Evolutionary conservation across 208 protist genomes (phyloP).

Genomic region (Acanthamoeba healyi): DNA sequence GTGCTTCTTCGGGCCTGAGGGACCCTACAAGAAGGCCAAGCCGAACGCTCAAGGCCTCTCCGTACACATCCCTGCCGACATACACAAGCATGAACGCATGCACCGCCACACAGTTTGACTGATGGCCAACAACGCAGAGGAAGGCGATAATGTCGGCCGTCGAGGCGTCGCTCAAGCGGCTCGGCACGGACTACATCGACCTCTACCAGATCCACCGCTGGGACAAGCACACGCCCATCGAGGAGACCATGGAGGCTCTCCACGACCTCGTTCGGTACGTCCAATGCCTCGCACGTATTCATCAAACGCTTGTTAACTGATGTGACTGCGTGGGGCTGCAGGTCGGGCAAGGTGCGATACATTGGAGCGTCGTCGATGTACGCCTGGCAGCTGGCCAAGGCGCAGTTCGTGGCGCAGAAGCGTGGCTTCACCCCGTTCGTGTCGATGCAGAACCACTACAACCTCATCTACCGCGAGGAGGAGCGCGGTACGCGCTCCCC

Average conservation of each 20-base stretch:
- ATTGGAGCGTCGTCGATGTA: slow-evolving; percentile 36
- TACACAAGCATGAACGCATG: too few species aligned
- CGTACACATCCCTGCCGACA: not conserved
- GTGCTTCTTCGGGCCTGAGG: not conserved
- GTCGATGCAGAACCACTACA: too few species aligned
- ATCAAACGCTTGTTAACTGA: not conserved
- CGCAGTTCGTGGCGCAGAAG: not conserved
- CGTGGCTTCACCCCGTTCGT: too few species aligned
- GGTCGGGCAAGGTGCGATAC: slow-evolving; percentile 52
- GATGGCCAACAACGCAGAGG: not conserved
- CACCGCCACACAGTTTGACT: too few species aligned
- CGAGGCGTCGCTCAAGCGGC: slow-evolving; percentile 38
- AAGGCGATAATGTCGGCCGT: slow-evolving; percentile 36
- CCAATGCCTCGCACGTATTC: not conserved
- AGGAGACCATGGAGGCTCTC: slow-evolving; percentile 75
- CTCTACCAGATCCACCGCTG: slow-evolving; percentile 69
- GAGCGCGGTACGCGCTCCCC: too few species aligned
- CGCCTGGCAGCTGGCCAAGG: slow-evolving; percentile 65
- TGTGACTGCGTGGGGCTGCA: not conserved
- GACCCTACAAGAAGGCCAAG: not conserved
- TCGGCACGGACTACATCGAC: slow-evolving; percentile 44
- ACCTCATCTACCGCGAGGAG: too few species aligned
- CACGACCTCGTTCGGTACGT: slow-evolving; percentile 63
- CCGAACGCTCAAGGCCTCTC: slow-evolving; percentile 1
- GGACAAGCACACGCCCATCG: slow-evolving; percentile 62